Conservation (phyloP, 2,329 filamentous ascomycete genomes). For the Sphaerulina vaccinii region DNA sequence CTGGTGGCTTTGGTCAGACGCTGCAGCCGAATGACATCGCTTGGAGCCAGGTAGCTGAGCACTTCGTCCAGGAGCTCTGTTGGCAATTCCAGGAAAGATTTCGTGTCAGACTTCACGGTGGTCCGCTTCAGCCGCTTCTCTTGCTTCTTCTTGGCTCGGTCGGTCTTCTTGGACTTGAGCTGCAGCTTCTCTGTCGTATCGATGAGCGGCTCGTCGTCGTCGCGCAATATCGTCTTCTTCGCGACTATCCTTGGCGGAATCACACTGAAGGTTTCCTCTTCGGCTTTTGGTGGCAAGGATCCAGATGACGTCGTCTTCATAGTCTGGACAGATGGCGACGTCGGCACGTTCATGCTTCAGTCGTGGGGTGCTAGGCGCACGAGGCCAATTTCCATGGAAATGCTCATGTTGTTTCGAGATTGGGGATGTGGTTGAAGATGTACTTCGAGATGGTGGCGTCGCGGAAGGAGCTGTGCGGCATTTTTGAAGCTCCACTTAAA, state of each 20-base stretch:
- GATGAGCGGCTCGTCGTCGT: conserved; percentile 48
- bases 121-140: conserved; percentile 35
- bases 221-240: conserved; percentile 13
- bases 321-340: not conserved
- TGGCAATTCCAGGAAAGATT: conserved; percentile 50
- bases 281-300: not conserved
- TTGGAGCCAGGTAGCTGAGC: conserved; percentile 49
- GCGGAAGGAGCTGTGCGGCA: no score
- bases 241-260: conserved; percentile 13
- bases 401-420: not conserved
- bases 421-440: not conserved
- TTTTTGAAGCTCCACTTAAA: no score
- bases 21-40: conserved; percentile 51
- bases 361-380: not conserved
- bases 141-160: conserved; percentile 46
- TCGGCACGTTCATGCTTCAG: not conserved
- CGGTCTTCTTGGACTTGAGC: conserved; percentile 54
- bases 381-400: not conserved
- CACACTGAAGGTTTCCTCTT: conserved; percentile 17
- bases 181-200: conserved; percentile 52
- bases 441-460: not conserved
- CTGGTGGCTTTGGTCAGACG: conserved; percentile 46
- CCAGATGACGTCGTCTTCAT: conserved; percentile 4
- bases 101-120: conserved; percentile 34
- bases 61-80: conserved; percentile 54